Evolutionary conservation across 306 rosid genomes (phyloP), one percentile per base, ranked within the genome.

Genomic region (Vigna mungo): DNA sequence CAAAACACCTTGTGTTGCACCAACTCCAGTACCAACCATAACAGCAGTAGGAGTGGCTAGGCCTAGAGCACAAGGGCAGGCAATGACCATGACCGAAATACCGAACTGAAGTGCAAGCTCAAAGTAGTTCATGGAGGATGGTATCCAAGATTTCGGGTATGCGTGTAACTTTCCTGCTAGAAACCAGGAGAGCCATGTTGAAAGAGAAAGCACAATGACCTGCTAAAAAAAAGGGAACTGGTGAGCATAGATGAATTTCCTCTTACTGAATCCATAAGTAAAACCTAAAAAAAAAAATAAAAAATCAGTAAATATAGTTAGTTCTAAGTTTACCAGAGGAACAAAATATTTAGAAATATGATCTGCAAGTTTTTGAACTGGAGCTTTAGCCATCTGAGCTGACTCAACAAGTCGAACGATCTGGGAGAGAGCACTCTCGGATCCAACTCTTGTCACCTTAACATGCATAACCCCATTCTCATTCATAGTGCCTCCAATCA

Each of bases 41-140:
- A 93, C 92, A 1, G 98, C 96, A 0, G 98, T 93, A 2, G 98
- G 98, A 68, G 98, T 93, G 27, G 96, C 98, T 16, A 93, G 89
- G 78, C 98, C 98, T 32, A 91, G 83, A 55, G 98, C 96, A 89
- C 98, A 93, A 78, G 98, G 98, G 76, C 98, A 93, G 12, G 98
- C 98, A 77, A 91, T 93, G 79, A 93, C 98, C 93, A 93, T 90
- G n/a, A 90, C 95, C 2, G 96, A 89, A 14, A 93, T 93, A 36
- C 96, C 98, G 72, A 93, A 93, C 81, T 93, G 95, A 48, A 93
- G 95, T 25, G 98, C 93, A 64, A 93, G 92, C 88, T 93, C 98
- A 63, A 89, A 91, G 77, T 91, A 84, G 61, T 85, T 88, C 84
- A 88, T 85, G 7, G 95, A 88, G 16, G 89, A 80, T 36, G 96